Base-by-base conservation (phyloP, 2,329 filamentous ascomycete genomes). In the Rutstroemia sp. region DNA sequence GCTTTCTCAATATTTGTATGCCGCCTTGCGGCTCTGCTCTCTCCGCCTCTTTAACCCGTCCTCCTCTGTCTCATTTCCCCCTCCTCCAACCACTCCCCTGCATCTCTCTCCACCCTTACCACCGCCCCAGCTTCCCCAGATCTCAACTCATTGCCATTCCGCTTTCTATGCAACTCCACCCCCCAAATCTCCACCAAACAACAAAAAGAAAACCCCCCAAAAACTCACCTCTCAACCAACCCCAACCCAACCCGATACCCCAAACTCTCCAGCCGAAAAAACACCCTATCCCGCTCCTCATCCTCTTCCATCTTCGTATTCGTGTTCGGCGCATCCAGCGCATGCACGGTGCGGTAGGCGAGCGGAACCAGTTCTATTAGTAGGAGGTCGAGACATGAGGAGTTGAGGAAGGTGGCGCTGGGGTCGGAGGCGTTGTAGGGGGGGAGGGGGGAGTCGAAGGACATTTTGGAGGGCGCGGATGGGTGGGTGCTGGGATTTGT, bases 281-380 rank as follows among this genome's bases (percentile, higher is more conserved):
- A 92, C 16, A 94, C 88, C 8, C 88, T 87, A 68, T 97, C 92
- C 54, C 88, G 77, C 67, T 89, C 81, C 71, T 94, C 89, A 48
- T 95, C 90, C 64, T 92, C 87, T 57, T 90, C 86, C 58, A 83
- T 73, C 57, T 72, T 73, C 51, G 46, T 60, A 16, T 38, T 57
- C 52, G 46, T 60, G 12, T 38, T 57, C 27, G 67, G 56, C 67
- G 94, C 86, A 52, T 67, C 67, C 10, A 68, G 57, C 67, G 94
- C 86, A 67, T 85, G 82, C 21, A 89, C 86, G 60, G 97, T 80
- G 62, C 94, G 85, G 72, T 95, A 90, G 5, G 92, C 89, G 77
- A 97, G 87, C 40, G 94, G 94, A 16, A 99, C 94, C 55, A 99
- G 83, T 76, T 99, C 94, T 70, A 97, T 97, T 65, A 99, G 82